Evolutionary conservation across 78 protist species (phyloP), one percentile per base, ranked within the genome.

Genomic region (Guillardia theta): DNA sequence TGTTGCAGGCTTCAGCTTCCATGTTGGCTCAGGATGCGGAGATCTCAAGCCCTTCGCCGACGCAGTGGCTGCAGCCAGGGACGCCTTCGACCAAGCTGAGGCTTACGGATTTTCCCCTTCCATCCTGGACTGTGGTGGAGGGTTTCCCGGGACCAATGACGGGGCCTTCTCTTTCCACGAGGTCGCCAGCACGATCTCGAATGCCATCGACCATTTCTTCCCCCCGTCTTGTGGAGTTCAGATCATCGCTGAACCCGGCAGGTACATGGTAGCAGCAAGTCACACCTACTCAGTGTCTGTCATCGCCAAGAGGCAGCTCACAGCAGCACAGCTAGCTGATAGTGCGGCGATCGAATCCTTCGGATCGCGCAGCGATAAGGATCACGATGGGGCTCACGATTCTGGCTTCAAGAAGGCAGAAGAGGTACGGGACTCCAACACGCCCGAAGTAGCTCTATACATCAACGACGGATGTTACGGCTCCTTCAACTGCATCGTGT

Each of bases 81-180:
- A 64, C 88, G 93, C 46, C 37, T 87, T 93, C 92, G 30, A 53
- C 92, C 27, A 37, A 10, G 95, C 95, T 36, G 48, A 0, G 30
- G 37, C 12, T 18, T 0, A 21, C 41, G 96, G 96, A 62, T 94
- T 94, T 96, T 33, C 43, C 41, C 46, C 97, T 64, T 43, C 76
- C 30, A 39, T 99, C n/a, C 97, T 99, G 39, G 99, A 99, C 94
- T 30, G 98, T 33, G 99, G 99, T n/a, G 99, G 99, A 47, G 99
- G 99, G 93, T 99, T 96, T 96, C 98, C 99, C 10, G 99, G 99
- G 39, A n/a, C 48, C 33, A 95, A 96, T 94, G 80, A 50, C 12
- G 64, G 92, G 47, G 94, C 45, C 47, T 94, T 96, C 88, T 54
- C 96, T 46, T 98, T 98, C 94, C 39, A 2, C 37, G 96, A 92